A percentile compares a stretch with the other conserved stretches of the same genome.
Conservation (phyloP, 192 early-diverging fungal genomes). For the Backusella liffmaniae region DNA sequence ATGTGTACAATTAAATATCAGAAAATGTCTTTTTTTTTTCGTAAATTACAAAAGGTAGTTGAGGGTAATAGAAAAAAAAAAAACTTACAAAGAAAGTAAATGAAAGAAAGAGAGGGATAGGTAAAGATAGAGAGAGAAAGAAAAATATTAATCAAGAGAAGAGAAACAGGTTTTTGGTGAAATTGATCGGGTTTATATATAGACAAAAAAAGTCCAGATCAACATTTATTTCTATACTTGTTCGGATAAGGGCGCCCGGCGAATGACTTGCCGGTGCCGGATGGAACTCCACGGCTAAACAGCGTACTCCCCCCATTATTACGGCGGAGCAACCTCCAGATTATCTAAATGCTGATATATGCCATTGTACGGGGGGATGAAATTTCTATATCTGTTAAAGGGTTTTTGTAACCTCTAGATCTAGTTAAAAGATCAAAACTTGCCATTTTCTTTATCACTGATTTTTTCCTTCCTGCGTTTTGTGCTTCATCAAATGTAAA, state of each 20-base stretch:
- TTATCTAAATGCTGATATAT: background rate
- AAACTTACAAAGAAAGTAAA: constrained; percentile 1
- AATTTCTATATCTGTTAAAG: background rate
- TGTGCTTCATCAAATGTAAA: background rate
- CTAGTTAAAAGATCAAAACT: background rate
- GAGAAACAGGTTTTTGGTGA: background rate
- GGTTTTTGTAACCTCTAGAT: background rate
- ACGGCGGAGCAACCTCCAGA: constrained; percentile 2
- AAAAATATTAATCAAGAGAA: background rate
- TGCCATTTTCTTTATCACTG: background rate
- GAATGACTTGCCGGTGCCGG: constrained; percentile 7
- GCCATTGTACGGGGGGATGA: background rate
- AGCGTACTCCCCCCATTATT: constrained; percentile 4
- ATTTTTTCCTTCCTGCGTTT: background rate
- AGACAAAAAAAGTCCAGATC: constrained; percentile 6
- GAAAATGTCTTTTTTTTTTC: background rate
- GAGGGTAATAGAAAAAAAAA: background rate
- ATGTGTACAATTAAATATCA: constrained; percentile 4
- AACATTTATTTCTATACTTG: constrained; percentile 5
- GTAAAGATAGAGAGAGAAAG: background rate
- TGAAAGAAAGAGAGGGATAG: background rate
- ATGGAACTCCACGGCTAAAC: background rate
- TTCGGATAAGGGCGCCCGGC: background rate
- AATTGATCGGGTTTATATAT: constrained; percentile 10
- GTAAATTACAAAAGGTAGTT: background rate